These are phyloP conservation scores for Colletotrichum orchidophilum DNA, from an alignment of 2,329 filamentous ascomycete species.

Conservation along the genomic window DNA sequence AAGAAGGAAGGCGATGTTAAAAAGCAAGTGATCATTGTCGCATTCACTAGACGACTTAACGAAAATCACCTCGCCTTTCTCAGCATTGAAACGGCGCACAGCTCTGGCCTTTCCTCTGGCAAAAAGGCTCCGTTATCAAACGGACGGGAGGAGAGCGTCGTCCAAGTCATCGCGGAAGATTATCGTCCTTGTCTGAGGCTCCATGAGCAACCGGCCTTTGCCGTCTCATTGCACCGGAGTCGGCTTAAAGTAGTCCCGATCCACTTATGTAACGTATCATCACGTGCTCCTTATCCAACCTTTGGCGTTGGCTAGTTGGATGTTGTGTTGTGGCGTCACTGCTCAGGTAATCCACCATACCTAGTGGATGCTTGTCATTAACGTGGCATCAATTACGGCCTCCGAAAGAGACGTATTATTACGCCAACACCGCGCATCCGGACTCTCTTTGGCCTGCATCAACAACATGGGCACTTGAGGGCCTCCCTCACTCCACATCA, in stretches of 20 bases:
- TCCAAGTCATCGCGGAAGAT: background rate
- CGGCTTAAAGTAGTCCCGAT: constrained; percentile 9
- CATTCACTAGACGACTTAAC: background rate
- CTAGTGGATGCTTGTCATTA: constrained; percentile 36
- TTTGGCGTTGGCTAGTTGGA: background rate
- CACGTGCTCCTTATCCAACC: constrained; percentile 10
- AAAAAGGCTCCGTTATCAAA: background rate
- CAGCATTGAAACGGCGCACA: background rate
- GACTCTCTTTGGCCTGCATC: constrained; percentile 26
- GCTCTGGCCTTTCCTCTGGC: background rate
- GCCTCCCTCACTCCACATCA: constrained; percentile 33
- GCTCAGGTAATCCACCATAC: constrained; percentile 31
- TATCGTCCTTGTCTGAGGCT: background rate
- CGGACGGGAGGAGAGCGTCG: background rate
- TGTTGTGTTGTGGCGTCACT: constrained; percentile 20
- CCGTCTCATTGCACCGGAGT: background rate
- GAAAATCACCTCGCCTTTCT: background rate
- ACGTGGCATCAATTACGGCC: constrained; percentile 44
- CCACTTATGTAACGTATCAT: background rate
- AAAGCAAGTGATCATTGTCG: background rate
- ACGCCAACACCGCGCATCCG: constrained; percentile 20
- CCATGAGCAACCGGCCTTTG: background rate
- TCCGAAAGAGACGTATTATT: constrained; percentile 15
- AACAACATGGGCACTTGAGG: constrained; percentile 49
- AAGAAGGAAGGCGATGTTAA: background rate